These are phyloP conservation scores for Citrus australasica DNA, from an alignment of 345 rosid species.

Conservation along the genomic window DNA sequence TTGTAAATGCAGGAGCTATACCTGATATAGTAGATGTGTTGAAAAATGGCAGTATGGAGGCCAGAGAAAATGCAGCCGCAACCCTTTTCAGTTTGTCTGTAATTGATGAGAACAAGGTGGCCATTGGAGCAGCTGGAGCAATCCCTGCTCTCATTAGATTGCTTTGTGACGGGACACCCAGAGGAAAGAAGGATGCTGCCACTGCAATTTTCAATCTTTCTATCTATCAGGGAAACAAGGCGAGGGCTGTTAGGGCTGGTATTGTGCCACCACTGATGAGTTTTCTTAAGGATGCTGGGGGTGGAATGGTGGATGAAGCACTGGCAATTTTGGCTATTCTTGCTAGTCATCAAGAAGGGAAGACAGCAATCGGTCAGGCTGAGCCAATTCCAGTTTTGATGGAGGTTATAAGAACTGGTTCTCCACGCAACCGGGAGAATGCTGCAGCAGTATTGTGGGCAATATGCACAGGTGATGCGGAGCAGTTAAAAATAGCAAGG, in stretches of 20 bases:
- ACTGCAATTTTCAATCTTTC: slow-evolving; percentile 94
- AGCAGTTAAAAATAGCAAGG: slow-evolving; percentile 63
- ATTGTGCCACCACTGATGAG: slow-evolving; percentile 71
- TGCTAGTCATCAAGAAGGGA: slow-evolving; percentile 89
- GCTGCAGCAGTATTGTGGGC: slow-evolving; percentile 85
- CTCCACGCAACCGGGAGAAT: slow-evolving; percentile 92
- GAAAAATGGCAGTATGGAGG: slow-evolving; percentile 92
- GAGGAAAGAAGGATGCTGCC: slow-evolving; percentile 97
- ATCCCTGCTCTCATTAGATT: slow-evolving; percentile 83
- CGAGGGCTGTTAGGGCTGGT: slow-evolving; percentile 91
- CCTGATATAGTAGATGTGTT: slow-evolving; percentile 88
- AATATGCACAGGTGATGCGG: slow-evolving; percentile 57
- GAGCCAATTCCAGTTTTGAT: slow-evolving; percentile 67
- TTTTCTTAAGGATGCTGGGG: slow-evolving; percentile 80
- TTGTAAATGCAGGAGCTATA: slow-evolving; percentile 95
- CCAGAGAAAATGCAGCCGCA: slow-evolving; percentile 98
- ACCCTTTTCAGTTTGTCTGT: slow-evolving; percentile 96
- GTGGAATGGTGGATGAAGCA: slow-evolving; percentile 96
- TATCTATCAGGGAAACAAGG: slow-evolving; percentile 96
- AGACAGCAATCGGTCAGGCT: slow-evolving; percentile 65
- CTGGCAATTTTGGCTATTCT: slow-evolving; percentile 90
- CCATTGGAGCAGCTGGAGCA: slow-evolving; percentile 96
- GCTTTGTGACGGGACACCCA: slow-evolving; percentile 82
- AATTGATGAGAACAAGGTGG: slow-evolving; percentile 92
- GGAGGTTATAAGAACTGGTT: slow-evolving; percentile 82